Conservation (phyloP, 805 yeast genomes). For the Pichia pseudocactophila region DNA sequence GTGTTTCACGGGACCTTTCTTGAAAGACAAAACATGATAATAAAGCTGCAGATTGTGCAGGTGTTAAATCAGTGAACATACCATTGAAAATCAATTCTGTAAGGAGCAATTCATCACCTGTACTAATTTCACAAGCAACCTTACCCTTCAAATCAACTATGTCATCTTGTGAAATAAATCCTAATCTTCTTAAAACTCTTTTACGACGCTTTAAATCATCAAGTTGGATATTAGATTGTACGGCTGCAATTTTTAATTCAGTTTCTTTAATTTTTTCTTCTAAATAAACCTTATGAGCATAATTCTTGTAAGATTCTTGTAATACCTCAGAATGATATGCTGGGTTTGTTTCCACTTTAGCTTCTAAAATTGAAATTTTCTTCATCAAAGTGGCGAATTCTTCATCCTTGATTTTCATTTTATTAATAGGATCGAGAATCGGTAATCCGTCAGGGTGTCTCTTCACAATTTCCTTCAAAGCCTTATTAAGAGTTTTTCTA, state of each 20-base stretch:
- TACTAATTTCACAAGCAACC: conserved; percentile 82
- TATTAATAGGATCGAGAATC: conserved; percentile 79
- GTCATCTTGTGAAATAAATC: conserved; percentile 79
- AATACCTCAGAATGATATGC: conserved; percentile 53
- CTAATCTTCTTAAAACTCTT: conserved; percentile 85
- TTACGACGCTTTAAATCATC: conserved; percentile 91
- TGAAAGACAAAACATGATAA: conserved; percentile 95
- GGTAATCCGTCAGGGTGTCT: conserved; percentile 90
- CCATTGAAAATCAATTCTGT: conserved; percentile 95
- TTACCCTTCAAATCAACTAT: conserved; percentile 94
- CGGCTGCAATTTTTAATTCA: conserved; percentile 62
- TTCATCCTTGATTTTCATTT: conserved; percentile 74
- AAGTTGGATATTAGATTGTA: conserved; percentile 85
- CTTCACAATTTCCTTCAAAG: conserved; percentile 69
- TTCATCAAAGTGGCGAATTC: conserved; percentile 63
- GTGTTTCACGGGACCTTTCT: conserved; percentile 84
- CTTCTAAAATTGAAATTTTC: conserved; percentile 76
- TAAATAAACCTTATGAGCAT: conserved; percentile 53
- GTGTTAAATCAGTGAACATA: conserved; percentile 76
- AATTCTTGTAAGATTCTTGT: conserved; percentile 54
- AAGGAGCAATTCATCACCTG: conserved; percentile 76
- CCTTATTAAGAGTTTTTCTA: conserved; percentile 56
- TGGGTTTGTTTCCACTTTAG: conserved; percentile 64
- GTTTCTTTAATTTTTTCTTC: conserved; percentile 49
- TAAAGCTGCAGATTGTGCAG: conserved; percentile 88